Conservation (phyloP, 805 yeast genomes). For the Dipodascus albidus region DNA sequence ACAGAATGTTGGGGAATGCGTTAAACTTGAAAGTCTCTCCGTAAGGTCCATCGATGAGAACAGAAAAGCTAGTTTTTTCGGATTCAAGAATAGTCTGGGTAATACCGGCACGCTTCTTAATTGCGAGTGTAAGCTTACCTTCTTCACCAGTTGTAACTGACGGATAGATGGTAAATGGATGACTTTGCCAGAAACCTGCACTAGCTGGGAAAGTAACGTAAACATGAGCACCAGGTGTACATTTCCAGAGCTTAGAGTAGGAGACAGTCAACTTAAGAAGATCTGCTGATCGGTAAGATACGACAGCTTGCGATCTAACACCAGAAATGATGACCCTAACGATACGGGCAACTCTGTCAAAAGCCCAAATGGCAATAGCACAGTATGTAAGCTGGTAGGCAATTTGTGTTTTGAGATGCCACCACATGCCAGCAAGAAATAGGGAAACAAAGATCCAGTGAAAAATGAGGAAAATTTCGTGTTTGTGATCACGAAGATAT, state of each 20-base stretch:
- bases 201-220: conserved; percentile 46
- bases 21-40: conserved; percentile 34
- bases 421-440: conserved; percentile 46
- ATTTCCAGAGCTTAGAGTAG: conserved; percentile 36
- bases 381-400: conserved; percentile 41
- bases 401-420: conserved; percentile 36
- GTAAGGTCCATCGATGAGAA: conserved; percentile 53
- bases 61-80: conserved; percentile 9
- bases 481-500: conserved; percentile 38
- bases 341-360: conserved; percentile 51
- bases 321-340: conserved; percentile 50
- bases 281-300: conserved; percentile 6
- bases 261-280: conserved; percentile 17
- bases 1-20: conserved; percentile 29
- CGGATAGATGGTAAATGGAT: conserved; percentile 47
- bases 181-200: conserved; percentile 53
- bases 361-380: conserved; percentile 54
- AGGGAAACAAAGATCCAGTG: conserved; percentile 47
- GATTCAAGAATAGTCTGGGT: conserved; percentile 7
- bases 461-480: conserved; percentile 48
- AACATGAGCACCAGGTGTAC: conserved; percentile 44
- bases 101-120: conserved; percentile 11
- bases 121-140: conserved; percentile 9
- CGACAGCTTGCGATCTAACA: conserved; percentile 17
- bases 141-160: conserved; percentile 10